These are phyloP conservation scores for Candida saitoana DNA, from an alignment of 805 yeast genomes.

Conservation along the genomic window DNA sequence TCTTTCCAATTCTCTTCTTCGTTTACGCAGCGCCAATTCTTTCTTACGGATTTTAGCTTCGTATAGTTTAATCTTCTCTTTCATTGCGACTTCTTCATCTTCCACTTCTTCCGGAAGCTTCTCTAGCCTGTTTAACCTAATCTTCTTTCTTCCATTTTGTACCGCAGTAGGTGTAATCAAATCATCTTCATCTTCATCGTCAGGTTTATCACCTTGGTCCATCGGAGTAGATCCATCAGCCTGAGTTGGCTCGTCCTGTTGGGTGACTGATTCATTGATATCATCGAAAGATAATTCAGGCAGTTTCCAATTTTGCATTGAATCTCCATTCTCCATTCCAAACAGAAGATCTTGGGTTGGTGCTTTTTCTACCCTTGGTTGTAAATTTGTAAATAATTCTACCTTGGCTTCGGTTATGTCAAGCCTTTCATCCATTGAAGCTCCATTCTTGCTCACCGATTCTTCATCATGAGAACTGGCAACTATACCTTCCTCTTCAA, in stretches of 20 bases:
- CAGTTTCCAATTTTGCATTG: neutral
- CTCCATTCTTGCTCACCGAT: neutral
- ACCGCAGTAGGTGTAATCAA: conserved; percentile 23
- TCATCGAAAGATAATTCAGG: conserved; percentile 3
- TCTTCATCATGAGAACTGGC: neutral
- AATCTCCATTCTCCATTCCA: neutral
- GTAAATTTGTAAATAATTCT: conserved; percentile 26
- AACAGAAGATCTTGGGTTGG: neutral
- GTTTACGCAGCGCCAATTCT: conserved; percentile 30
- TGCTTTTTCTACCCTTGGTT: conserved; percentile 16
- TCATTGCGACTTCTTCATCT: conserved; percentile 20
- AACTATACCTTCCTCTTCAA: conserved; percentile 6
- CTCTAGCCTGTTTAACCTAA: conserved; percentile 11
- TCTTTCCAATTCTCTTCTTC: conserved; percentile 51
- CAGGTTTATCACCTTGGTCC: conserved; percentile 6
- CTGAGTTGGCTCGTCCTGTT: conserved; percentile 7
- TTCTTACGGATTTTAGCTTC: conserved; percentile 35
- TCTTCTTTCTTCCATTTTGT: conserved; percentile 17
- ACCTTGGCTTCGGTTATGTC: conserved; percentile 3
- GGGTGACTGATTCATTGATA: neutral
- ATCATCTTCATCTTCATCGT: conserved; percentile 20
- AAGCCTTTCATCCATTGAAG: conserved; percentile 1
- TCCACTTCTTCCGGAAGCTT: conserved; percentile 20
- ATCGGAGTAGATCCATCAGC: conserved; percentile 1
- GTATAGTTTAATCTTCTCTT: conserved; percentile 29